Percentiles rank a stretch among this genome's conserved stretches.
phyloP scores from a whole-genome alignment of 2,329 filamentous ascomycete species.

The Verticillium alfalfae region DNA sequence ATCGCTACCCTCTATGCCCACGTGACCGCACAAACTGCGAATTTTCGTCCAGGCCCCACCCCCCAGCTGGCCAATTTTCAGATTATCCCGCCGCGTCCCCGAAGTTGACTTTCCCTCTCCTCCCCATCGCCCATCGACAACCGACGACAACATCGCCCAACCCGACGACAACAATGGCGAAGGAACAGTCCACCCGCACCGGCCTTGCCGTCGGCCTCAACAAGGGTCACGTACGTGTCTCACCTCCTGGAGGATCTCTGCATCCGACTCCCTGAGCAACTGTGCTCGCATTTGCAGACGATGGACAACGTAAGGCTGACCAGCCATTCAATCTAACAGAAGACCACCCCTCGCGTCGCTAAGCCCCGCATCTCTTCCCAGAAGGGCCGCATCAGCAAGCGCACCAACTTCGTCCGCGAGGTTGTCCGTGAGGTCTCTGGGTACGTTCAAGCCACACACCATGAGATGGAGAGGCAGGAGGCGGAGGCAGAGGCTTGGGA shows the following conservation, averaged over 20 bases:
- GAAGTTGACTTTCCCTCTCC: conserved; percentile 4
- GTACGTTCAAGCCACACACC: conserved; percentile 45
- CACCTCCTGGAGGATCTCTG: conserved; percentile 73
- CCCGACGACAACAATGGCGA: conserved; percentile 45
- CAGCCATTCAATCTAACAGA: conserved; percentile 50
- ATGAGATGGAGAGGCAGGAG: background rate
- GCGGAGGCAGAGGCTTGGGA: background rate
- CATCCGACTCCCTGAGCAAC: conserved; percentile 18
- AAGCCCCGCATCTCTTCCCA: conserved; percentile 77
- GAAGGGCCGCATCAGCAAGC: conserved; percentile 96
- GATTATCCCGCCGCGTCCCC: background rate
- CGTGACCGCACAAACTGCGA: background rate
- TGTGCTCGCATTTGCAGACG: conserved; percentile 36
- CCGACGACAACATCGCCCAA: conserved; percentile 22
- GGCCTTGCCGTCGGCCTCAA: conserved; percentile 58
- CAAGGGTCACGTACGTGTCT: conserved; percentile 64
- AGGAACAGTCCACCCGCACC: conserved; percentile 51
- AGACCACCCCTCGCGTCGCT: conserved; percentile 73
- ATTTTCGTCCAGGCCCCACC: background rate
- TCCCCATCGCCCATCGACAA: conserved; percentile 8
- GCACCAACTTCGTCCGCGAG: conserved; percentile 93
- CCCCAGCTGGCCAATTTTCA: background rate
- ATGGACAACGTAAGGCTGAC: conserved; percentile 51
- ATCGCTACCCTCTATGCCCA: background rate
- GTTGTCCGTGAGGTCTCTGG: conserved; percentile 98